Conservation (phyloP, 768 basidiomycete genomes). For the Amanita phalloides region DNA sequence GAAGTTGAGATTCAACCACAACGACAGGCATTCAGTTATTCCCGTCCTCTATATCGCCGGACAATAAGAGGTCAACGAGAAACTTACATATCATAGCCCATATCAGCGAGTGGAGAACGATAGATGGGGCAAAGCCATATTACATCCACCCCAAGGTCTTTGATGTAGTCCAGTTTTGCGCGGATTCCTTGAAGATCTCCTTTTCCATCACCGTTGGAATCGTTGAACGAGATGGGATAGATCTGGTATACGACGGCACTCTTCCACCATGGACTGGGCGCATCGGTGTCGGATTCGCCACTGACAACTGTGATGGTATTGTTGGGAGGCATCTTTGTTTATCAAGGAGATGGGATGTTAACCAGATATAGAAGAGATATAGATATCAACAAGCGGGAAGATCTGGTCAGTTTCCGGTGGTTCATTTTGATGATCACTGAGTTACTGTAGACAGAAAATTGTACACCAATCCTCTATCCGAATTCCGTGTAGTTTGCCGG, state of each 20-base stretch:
- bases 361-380: background rate
- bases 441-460: too few species aligned
- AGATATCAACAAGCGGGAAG: background rate
- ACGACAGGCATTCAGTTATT: background rate
- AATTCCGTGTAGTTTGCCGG: too few species aligned
- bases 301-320: background rate
- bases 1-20: background rate
- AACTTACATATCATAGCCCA: conserved; percentile 60
- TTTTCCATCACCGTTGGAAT: conserved; percentile 61
- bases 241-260: conserved; percentile 53
- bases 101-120: conserved; percentile 54
- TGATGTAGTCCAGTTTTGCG: conserved; percentile 56
- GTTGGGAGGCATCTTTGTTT: background rate
- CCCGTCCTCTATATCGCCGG: background rate
- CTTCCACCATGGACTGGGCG: conserved; percentile 41
- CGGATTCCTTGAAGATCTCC: conserved; percentile 63
- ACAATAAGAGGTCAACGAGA: background rate
- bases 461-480: too few species aligned
- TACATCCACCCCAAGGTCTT: conserved; percentile 54
- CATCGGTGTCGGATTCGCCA: background rate
- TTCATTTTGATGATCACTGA: too few species aligned
- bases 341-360: background rate
- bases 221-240: conserved; percentile 60
- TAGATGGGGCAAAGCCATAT: conserved; percentile 71
- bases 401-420: background rate